phyloP scores from a whole-genome alignment of 2,329 filamentous ascomycete genomes.

The Beauveria brongniartii region DNA sequence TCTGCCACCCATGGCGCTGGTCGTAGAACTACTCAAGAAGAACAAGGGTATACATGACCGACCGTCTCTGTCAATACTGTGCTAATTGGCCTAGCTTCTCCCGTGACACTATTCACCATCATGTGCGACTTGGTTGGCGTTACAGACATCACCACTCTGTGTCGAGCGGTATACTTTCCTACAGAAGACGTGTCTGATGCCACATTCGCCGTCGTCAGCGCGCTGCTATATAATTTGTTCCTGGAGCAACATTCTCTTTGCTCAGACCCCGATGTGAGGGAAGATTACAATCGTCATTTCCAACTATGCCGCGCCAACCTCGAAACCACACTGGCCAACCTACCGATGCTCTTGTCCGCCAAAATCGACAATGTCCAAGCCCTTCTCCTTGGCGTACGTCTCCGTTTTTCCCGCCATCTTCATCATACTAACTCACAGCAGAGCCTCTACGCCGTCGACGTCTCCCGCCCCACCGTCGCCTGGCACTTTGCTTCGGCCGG shows the following conservation, averaged over 20 bases:
- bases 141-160: constrained; percentile 41
- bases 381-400: constrained; percentile 46
- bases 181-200: constrained; percentile 43
- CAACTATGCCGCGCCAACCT: constrained; percentile 39
- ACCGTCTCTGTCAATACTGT: background rate
- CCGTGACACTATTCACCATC: constrained; percentile 41
- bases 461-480: constrained; percentile 54
- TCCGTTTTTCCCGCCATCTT: background rate
- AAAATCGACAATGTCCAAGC: constrained; percentile 48
- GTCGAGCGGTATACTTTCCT: constrained; percentile 42
- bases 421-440: constrained; percentile 21
- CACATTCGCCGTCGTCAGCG: constrained; percentile 42
- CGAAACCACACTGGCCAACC: constrained; percentile 40
- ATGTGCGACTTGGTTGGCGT: constrained; percentile 42
- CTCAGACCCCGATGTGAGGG: constrained; percentile 22
- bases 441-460: constrained; percentile 54
- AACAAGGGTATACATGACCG: constrained; percentile 31
- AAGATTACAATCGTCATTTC: constrained; percentile 31
- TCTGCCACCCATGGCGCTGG: constrained; percentile 44
- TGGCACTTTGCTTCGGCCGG: constrained; percentile 55
- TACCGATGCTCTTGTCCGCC: constrained; percentile 49
- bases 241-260: constrained; percentile 35
- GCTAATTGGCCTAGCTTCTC: constrained; percentile 27
- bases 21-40: constrained; percentile 40
- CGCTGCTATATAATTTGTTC: constrained; percentile 41